Evolutionary conservation across 2,329 filamentous ascomycete species (phyloP).

Genomic region (Cryphonectria naterciae): DNA sequence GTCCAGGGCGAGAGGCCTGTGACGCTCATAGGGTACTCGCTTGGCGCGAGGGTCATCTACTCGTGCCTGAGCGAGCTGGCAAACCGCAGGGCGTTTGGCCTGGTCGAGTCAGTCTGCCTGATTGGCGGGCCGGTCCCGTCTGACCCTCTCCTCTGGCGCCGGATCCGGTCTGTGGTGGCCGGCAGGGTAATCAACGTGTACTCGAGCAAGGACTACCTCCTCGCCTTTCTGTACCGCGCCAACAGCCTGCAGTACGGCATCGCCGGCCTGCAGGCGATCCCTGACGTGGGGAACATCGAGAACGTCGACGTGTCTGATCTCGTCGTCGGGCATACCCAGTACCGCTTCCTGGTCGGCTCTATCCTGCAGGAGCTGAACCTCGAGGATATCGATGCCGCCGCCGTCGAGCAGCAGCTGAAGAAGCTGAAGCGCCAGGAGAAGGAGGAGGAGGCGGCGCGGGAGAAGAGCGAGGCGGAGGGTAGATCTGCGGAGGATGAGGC

Average conservation of each 20-base stretch:
- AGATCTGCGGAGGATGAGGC: slow-evolving; percentile 25
- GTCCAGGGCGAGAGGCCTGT: slow-evolving; percentile 83
- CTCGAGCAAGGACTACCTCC: slow-evolving; percentile 83
- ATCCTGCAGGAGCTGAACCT: slow-evolving; percentile 43
- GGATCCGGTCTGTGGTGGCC: slow-evolving; percentile 76
- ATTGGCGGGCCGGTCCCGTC: slow-evolving; percentile 82
- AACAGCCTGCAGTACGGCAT: slow-evolving; percentile 82
- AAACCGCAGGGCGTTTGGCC: slow-evolving; percentile 77
- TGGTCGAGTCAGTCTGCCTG: slow-evolving; percentile 82
- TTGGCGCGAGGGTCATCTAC: slow-evolving; percentile 82
- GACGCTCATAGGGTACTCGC: slow-evolving; percentile 79
- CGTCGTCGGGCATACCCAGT: slow-evolving; percentile 48
- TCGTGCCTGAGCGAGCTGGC: slow-evolving; percentile 78
- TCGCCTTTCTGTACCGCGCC: slow-evolving; percentile 85
- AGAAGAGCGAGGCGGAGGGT: slow-evolving; percentile 21
- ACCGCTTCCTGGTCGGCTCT: slow-evolving; percentile 49
- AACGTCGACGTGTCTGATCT: slow-evolving; percentile 58
- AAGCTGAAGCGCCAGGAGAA: slow-evolving; percentile 27
- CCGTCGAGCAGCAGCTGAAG: slow-evolving; percentile 26
- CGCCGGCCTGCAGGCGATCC: slow-evolving; percentile 77
- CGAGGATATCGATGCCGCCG: slow-evolving; percentile 24
- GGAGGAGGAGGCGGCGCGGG: slow-evolving; percentile 25
- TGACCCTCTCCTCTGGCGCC: slow-evolving; percentile 72
- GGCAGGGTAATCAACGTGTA: slow-evolving; percentile 87
- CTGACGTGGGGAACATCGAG: slow-evolving; percentile 68